These are phyloP conservation scores for Litsea cubeba DNA, from an alignment of 164 flowering plant genomes.

Conservation along the genomic window DNA sequence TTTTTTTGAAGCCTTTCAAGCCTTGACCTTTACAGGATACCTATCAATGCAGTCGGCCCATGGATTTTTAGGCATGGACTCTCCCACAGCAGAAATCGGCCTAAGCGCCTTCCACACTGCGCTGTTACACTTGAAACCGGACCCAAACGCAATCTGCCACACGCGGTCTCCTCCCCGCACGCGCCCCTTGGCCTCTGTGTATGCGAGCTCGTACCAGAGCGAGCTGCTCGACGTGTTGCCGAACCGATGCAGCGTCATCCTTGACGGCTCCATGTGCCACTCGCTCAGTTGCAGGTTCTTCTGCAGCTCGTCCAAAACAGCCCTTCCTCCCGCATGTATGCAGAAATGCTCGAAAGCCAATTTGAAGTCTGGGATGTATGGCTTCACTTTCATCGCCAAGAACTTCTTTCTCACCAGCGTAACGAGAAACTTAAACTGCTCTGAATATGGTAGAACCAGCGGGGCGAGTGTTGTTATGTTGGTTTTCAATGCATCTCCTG, in stretches of 20 bases:
- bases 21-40: conserved; percentile 55
- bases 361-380: conserved; percentile 82
- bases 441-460: conserved; percentile 57
- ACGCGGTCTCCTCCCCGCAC: conserved; percentile 55
- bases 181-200: conserved; percentile 72
- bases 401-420: conserved; percentile 48
- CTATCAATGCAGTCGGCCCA: conserved; percentile 47
- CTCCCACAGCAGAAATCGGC: conserved; percentile 16
- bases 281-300: conserved; percentile 64
- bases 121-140: conserved; percentile 88
- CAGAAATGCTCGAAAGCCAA: conserved; percentile 61
- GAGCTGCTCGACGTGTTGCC: conserved; percentile 78
- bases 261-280: conserved; percentile 85
- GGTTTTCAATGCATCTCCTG: conserved; percentile 77
- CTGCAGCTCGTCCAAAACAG: conserved; percentile 72
- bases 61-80: conserved; percentile 33
- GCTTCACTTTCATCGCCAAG: conserved; percentile 52
- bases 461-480: conserved; percentile 86
- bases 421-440: conserved; percentile 66
- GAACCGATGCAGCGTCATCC: conserved; percentile 82
- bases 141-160: conserved; percentile 91
- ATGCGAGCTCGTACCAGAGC: conserved; percentile 52
- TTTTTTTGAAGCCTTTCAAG: no score
- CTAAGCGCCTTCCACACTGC: conserved; percentile 79
- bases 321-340: conserved; percentile 80